Base-by-base conservation (phyloP, 129 eudicot species). In the Lactuca sativa region DNA sequence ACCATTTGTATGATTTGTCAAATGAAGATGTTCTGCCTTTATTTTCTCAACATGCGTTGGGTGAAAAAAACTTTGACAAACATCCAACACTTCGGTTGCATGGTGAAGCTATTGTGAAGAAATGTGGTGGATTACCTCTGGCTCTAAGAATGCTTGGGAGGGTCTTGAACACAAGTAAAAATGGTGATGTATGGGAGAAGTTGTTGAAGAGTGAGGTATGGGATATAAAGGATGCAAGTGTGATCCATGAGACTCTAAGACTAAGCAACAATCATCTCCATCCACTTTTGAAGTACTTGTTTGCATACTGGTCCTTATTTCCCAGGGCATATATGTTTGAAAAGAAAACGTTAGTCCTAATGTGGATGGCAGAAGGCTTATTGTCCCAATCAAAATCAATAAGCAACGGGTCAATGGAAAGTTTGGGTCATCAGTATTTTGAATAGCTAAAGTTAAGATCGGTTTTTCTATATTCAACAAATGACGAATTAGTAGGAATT, bases 41-140 rank as follows among this genome's bases (percentile, higher is more conserved):
- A 36, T 69, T 86, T 34, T 60, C 80, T 32, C 82, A 77, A 16
- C 70, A 76, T 52, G 85, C 88, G 1, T 36, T 25, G 30, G 30
- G 30, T 25, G 30, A 25, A 25, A 25, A 25, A 25, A 25, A 25
- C 30, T 25, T 25, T 25, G 30, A 25, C 30, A 25, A 25, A 25
- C 30, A 25, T 25, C 30, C 30, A 25, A 25, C 30, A 25, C 31
- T 86, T 5, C 21, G 59, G 32, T 44, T 7, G 4, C 14, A 81
- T 38, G 86, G 86, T 15, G 69, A 66, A 56, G 55, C 13, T 7
- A 58, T 81, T 4, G 72, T 76, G 21, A 55, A 49, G 43, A 78
- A 74, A 64, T 83, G 87, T 77, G 64, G 69, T 25, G 56, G 82
- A 17, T 62, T 77, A 58, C 79, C 85, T 33, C 62, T 77, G 70